Evolutionary conservation across 1,139 yeast genomes (phyloP), one percentile per base, ranked within the genome.

Genomic region (Candida sojae): DNA sequence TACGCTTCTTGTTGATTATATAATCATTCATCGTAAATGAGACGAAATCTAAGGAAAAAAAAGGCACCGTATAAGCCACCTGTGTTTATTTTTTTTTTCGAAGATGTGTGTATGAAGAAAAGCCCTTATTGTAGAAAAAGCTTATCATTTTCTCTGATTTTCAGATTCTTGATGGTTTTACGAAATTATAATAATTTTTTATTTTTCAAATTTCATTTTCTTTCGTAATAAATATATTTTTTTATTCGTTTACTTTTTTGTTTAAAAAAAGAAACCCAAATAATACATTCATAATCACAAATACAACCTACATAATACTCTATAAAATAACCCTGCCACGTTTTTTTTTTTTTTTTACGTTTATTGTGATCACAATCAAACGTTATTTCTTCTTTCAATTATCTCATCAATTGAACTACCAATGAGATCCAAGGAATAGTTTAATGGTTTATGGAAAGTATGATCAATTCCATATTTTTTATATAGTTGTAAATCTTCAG

Each of bases 381-480:
- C 21, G 10, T 8, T 35, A 17, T 29, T 46, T 42, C 52, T 46
- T 39, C 17, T 30, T 33, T 49, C 49, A 31, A 54, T 50, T 5
- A 54, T 31, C 7, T 37, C 39, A 42, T 53, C 57, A 30, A 54
- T 51, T 10, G 42, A 46, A n/a, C 42, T 28, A 4, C 49, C 46
- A 37, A 54, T 47, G 37, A 39, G 47, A 35, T 52, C 53, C 28
- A 50, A 46, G n/a, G 50, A 49, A 42, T 62, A 61, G 49, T 66
- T 66, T 52, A 75, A 61, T 2, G 80, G 80, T 53, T 75, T 75
- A 44, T 69, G 64, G 46, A 75, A 71, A 2, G 79, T 73, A 52
- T 60, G 62, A 53, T 75, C 79, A 42, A 75, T 70, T 3, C 80
- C 80, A 35, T 64, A 60, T 17, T 58, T 50, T 41, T 62, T 59